Percentiles rank a stretch among this genome's conserved stretches.
phyloP scores from a whole-genome alignment of 1,284 basidiomycete species.

The Puccinia hordei region DNA sequence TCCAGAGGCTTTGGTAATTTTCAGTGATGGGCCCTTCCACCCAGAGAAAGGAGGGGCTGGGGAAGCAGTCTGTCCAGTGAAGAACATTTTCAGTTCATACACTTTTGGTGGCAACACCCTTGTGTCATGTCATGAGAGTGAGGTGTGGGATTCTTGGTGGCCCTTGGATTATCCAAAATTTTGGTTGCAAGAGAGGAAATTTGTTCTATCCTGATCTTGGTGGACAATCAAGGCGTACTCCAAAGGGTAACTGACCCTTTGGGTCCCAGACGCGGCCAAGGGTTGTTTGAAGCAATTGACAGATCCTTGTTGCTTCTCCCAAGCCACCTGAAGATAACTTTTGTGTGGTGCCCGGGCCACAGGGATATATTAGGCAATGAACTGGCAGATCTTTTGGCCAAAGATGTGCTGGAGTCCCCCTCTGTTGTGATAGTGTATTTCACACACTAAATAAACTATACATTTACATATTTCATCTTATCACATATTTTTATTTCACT shows the following conservation, averaged over 20 bases:
- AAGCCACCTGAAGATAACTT: neutral
- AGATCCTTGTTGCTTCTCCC: neutral
- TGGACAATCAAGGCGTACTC: conserved; percentile 14
- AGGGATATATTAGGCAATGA: conserved; percentile 13
- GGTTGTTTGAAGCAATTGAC: neutral
- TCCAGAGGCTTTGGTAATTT: neutral
- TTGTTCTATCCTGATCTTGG: neutral
- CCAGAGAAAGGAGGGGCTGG: conserved; percentile 8
- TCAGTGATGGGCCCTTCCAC: conserved; percentile 17
- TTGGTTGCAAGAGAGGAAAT: neutral
- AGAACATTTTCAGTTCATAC: neutral
- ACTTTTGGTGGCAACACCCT: neutral
- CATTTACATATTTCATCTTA: too few species aligned
- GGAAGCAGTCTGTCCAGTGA: neutral
- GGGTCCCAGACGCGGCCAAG: neutral
- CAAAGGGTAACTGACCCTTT: too few species aligned
- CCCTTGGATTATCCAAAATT: neutral
- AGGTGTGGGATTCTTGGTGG: too few species aligned
- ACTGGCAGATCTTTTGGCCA: neutral
- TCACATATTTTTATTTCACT: too few species aligned
- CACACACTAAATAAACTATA: too few species aligned
- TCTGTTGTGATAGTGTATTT: too few species aligned
- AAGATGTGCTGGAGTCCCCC: conserved; percentile 5
- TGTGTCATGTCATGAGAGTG: conserved; percentile 12
- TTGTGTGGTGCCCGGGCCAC: too few species aligned